A percentile compares a stretch with the other conserved stretches of the same genome.
Evolutionary conservation across 805 yeast genomes (phyloP).

Genomic region (Kluyveromyces wickerhamii): DNA sequence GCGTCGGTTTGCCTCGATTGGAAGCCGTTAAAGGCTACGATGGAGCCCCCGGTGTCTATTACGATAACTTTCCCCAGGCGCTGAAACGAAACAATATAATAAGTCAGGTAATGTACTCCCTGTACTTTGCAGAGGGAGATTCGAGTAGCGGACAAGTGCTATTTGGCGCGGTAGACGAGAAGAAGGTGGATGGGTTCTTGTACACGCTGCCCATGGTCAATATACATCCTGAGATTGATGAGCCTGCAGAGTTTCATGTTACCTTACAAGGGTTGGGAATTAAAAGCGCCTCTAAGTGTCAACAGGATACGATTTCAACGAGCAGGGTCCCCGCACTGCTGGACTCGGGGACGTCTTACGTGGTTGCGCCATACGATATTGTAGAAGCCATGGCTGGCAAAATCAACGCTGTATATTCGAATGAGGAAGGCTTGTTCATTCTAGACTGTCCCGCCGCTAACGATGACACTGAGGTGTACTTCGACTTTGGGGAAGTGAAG

Average conservation of each 20-base stretch:
- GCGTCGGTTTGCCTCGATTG: constrained; percentile 56
- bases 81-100: constrained; percentile 47
- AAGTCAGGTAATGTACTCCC: constrained; percentile 45
- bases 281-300: constrained; percentile 13
- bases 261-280: constrained; percentile 36
- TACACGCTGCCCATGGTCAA: constrained; percentile 43
- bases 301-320: constrained; percentile 17
- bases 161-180: constrained; percentile 58
- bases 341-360: constrained; percentile 53
- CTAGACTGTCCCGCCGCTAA: constrained; percentile 33
- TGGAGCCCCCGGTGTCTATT: constrained; percentile 25
- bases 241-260: constrained; percentile 39
- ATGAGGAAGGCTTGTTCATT: constrained; percentile 32
- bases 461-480: constrained; percentile 23
- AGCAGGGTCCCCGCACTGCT: constrained; percentile 34
- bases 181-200: constrained; percentile 44
- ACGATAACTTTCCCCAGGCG: constrained; percentile 55
- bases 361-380: constrained; percentile 36
- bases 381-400: constrained; percentile 25
- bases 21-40: constrained; percentile 38
- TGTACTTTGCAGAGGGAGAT: constrained; percentile 40
- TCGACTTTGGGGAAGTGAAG: constrained; percentile 51
- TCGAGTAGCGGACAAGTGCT: constrained; percentile 40
- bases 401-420: constrained; percentile 32
- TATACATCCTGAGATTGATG: constrained; percentile 22